These are phyloP conservation scores for Exophiala lecanii-corni DNA, from an alignment of 2,329 filamentous ascomycete genomes.

Conservation along the genomic window DNA sequence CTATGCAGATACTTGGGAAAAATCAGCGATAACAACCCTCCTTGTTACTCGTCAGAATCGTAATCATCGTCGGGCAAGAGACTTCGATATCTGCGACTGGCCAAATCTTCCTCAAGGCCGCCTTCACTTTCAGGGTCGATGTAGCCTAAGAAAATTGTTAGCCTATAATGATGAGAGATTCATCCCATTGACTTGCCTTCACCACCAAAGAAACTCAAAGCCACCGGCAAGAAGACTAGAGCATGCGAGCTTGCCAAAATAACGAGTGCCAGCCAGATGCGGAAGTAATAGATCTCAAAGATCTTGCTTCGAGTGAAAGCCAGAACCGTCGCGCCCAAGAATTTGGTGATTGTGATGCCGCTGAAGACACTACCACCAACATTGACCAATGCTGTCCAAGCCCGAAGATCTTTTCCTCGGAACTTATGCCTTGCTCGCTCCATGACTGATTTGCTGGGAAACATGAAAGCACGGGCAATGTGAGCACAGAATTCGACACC, in stretches of 20 bases:
- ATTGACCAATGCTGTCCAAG: constrained; percentile 90
- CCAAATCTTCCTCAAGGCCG: constrained; percentile 83
- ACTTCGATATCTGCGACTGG: constrained; percentile 70
- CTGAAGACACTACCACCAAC: constrained; percentile 93
- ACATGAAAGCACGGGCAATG: constrained; percentile 92
- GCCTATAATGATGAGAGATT: constrained; percentile 1
- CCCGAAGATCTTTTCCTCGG: constrained; percentile 74
- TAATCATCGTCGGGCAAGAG: constrained; percentile 74
- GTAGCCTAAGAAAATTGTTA: constrained; percentile 53
- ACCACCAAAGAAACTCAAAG: constrained; percentile 78
- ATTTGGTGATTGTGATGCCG: constrained; percentile 92
- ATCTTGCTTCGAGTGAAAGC: constrained; percentile 97
- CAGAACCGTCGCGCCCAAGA: constrained; percentile 84
- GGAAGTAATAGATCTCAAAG: constrained; percentile 99
- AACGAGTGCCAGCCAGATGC: constrained; percentile 90
- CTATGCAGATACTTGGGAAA: too few species aligned
- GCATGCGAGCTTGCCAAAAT: constrained; percentile 85
- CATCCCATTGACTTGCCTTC: constrained; percentile 53
- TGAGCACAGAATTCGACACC: constrained; percentile 97
- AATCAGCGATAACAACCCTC: too few species aligned
- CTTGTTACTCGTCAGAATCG: constrained; percentile 60
- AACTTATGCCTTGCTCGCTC: constrained; percentile 74
- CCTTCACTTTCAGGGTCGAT: constrained; percentile 82
- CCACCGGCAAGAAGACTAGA: constrained; percentile 84
- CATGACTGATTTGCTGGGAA: constrained; percentile 77